Evolutionary conservation across 2,329 filamentous ascomycete genomes (phyloP).

Genomic region (Xylaria sp.): DNA sequence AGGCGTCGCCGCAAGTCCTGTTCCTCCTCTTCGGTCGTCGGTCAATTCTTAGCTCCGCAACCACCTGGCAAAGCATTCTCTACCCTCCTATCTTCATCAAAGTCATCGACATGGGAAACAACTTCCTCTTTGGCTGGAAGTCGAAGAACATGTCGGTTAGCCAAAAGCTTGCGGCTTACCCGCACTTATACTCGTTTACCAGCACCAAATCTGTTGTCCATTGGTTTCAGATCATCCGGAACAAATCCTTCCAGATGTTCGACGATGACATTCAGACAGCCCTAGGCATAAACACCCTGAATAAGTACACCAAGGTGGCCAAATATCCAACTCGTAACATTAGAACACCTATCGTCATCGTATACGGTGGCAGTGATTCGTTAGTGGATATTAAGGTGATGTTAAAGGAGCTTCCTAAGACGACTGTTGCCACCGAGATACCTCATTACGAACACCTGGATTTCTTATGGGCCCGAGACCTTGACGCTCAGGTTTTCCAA

Average conservation of each 20-base stretch:
- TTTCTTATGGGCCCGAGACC: slow-evolving; percentile 92
- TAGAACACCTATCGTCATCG: slow-evolving; percentile 90
- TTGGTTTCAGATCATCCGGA: slow-evolving; percentile 99
- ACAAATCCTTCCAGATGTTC: slow-evolving; percentile 97
- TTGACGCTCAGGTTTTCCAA: slow-evolving; percentile 84
- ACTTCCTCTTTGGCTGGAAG: slow-evolving; percentile 90
- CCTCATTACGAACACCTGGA: slow-evolving; percentile 96
- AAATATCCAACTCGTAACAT: slow-evolving; percentile 98
- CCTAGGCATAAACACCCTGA: slow-evolving; percentile 74
- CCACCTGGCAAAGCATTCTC: slow-evolving; percentile 96
- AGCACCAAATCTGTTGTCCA: slow-evolving; percentile 97
- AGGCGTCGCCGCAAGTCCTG: slow-evolving; percentile 90
- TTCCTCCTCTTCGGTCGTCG: slow-evolving; percentile 93
- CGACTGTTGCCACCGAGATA: slow-evolving; percentile 87
- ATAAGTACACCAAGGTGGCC: slow-evolving; percentile 94
- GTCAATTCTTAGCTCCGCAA: slow-evolving; percentile 90
- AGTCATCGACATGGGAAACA: slow-evolving; percentile 82
- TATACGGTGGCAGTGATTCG: slow-evolving; percentile 94
- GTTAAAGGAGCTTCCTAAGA: slow-evolving; percentile 85
- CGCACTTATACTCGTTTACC: slow-evolving; percentile 95
- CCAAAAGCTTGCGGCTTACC: slow-evolving; percentile 95
- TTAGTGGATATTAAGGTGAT: slow-evolving; percentile 94
- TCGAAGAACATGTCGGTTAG: slow-evolving; percentile 83
- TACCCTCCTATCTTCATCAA: slow-evolving; percentile 94
- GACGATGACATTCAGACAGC: slow-evolving; percentile 91